Evolutionary conservation across 2,329 filamentous ascomycete species (phyloP).

Genomic region (Cladosporium sp.): DNA sequence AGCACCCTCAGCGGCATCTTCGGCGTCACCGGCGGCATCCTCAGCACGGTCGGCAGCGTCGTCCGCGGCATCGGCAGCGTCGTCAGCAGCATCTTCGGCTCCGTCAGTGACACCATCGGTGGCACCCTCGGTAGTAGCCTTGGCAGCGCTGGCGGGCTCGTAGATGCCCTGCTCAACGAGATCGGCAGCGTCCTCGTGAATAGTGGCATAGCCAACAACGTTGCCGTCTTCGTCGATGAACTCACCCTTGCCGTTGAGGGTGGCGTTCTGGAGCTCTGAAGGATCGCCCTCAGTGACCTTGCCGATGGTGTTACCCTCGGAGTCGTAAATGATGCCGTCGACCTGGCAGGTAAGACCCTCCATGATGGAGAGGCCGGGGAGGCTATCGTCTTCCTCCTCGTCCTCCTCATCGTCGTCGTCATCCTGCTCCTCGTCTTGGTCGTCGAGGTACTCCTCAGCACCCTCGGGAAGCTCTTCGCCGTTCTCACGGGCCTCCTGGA

Average conservation of each 20-base stretch:
- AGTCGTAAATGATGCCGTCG: conserved; percentile 51
- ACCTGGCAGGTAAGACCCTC: conserved; percentile 50
- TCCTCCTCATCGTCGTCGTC: conserved; percentile 27
- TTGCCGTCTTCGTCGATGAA: conserved; percentile 57
- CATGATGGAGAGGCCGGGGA: conserved; percentile 49
- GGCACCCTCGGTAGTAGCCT: conserved; percentile 44
- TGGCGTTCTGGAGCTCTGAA: conserved; percentile 48
- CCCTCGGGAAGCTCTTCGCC: conserved; percentile 39
- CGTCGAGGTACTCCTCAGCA: conserved; percentile 37
- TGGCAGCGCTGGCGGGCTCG: conserved; percentile 44
- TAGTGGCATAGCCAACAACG: conserved; percentile 53
- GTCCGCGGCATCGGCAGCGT: conserved; percentile 20
- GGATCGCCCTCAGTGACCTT: conserved; percentile 51
- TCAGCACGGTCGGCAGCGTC: conserved; percentile 36
- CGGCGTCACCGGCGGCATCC: conserved; percentile 28
- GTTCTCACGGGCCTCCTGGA: conserved; percentile 40
- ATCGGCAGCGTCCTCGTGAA: conserved; percentile 47
- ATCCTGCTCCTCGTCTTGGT: conserved; percentile 36
- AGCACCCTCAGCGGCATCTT: conserved; percentile 34
- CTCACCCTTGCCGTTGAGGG: conserved; percentile 55
- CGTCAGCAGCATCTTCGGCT: conserved; percentile 25
- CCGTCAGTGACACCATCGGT: conserved; percentile 44
- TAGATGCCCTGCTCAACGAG: conserved; percentile 48
- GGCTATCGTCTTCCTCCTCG: conserved; percentile 33
- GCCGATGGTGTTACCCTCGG: conserved; percentile 53